These are phyloP conservation scores for Climacium dendroides DNA, from an alignment of 225 moss, liverwort and hornwort species.

Conservation along the genomic window DNA sequence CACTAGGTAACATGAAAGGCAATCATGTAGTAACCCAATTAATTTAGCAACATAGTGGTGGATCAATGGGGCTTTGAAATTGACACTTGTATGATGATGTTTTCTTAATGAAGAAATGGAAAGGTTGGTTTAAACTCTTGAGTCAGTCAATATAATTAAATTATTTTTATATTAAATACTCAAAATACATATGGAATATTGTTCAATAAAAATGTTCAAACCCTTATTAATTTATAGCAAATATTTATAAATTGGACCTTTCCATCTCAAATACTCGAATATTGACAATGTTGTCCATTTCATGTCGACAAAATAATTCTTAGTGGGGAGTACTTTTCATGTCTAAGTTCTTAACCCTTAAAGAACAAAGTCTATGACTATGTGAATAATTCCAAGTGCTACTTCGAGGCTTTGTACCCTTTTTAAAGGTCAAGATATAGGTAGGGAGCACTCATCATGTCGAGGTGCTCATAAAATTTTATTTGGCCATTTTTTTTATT, in stretches of 20 bases:
- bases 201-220: not conserved
- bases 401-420: accelerated
- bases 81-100: not conserved
- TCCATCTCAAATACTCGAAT: not conserved
- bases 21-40: not conserved
- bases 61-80: not conserved
- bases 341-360: not conserved
- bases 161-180: not conserved
- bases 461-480: not conserved
- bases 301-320: not conserved
- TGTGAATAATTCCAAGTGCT: not conserved
- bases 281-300: not conserved
- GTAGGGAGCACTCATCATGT: not conserved
- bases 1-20: not conserved
- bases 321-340: not conserved
- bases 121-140: not conserved
- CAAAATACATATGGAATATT: not conserved
- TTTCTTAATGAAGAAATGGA: not conserved
- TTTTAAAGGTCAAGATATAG: not conserved
- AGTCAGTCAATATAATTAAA: not conserved
- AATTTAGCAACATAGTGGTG: not conserved
- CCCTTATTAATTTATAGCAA: not conserved
- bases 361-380: accelerated
- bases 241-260: not conserved
- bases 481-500: not conserved